These are phyloP conservation scores for Penicillium rolfsii DNA, from an alignment of 2,329 filamentous ascomycete genomes.

Conservation along the genomic window DNA sequence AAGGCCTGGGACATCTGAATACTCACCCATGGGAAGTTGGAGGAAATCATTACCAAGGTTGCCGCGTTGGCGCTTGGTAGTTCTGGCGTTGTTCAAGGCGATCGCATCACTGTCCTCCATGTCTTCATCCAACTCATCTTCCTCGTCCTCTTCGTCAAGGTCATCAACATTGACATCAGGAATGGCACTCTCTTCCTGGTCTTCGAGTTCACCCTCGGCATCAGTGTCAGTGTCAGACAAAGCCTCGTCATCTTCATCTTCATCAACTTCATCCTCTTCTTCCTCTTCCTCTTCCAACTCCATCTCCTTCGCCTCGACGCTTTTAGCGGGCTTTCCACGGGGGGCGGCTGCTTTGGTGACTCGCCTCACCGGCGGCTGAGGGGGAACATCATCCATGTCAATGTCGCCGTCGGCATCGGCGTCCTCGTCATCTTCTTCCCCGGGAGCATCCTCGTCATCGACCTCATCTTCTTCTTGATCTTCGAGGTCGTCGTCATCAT, in stretches of 20 bases:
- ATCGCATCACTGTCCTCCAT: conserved; percentile 51
- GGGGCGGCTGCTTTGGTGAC: conserved; percentile 43
- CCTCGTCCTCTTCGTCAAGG: conserved; percentile 45
- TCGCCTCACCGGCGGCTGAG: conserved; percentile 44
- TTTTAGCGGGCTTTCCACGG: conserved; percentile 44
- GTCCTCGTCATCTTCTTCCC: conserved; percentile 47
- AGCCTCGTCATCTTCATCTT: conserved; percentile 57
- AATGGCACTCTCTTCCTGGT: conserved; percentile 52
- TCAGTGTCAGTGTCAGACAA: conserved; percentile 52
- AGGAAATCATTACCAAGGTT: conserved; percentile 57
- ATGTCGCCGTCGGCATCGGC: conserved; percentile 41
- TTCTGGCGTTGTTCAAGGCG: conserved; percentile 62
- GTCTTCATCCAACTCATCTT: conserved; percentile 48
- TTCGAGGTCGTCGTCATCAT: conserved; percentile 56
- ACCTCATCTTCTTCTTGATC: conserved; percentile 48
- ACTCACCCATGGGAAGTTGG: conserved; percentile 60
- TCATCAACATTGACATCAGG: conserved; percentile 45
- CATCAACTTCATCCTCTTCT: conserved; percentile 37
- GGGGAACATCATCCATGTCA: conserved; percentile 52
- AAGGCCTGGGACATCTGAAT: background rate
- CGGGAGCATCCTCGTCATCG: conserved; percentile 43
- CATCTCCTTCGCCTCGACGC: conserved; percentile 54
- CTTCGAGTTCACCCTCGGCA: conserved; percentile 53
- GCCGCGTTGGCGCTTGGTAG: conserved; percentile 70
- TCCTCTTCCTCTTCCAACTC: conserved; percentile 40